Evolutionary conservation across 805 yeast species (phyloP).

Genomic region (Yamadazyma philogaea): DNA sequence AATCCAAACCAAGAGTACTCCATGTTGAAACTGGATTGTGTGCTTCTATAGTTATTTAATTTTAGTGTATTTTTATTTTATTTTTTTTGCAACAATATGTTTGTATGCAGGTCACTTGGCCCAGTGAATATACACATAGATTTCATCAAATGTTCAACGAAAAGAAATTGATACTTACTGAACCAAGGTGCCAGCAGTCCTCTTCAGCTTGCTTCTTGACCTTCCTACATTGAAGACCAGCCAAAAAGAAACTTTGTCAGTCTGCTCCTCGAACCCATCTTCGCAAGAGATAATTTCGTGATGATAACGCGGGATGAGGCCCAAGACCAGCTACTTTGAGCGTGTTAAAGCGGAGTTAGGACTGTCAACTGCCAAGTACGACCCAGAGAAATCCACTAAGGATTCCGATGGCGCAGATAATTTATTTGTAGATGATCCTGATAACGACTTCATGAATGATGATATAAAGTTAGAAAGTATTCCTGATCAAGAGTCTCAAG

Average conservation of each 20-base stretch:
- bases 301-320: constrained; percentile 4
- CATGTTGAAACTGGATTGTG: constrained; percentile 29
- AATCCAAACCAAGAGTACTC: constrained; percentile 23
- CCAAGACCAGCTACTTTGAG: constrained; percentile 7
- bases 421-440: not conserved
- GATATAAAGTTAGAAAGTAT: not conserved
- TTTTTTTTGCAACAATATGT: not conserved
- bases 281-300: not conserved
- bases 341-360: not conserved
- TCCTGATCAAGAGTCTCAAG: not conserved
- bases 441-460: not conserved
- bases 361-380: not conserved
- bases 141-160: too few species aligned
- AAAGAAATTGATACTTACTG: too few species aligned
- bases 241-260: too few species aligned
- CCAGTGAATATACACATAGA: not conserved
- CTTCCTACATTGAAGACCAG: too few species aligned
- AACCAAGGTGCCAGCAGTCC: too few species aligned
- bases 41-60: constrained; percentile 23
- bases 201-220: too few species aligned
- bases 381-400: not conserved
- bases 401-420: not conserved
- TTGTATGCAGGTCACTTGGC: not conserved
- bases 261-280: not conserved
- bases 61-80: too few species aligned